phyloP scores from a whole-genome alignment of 805 yeast species.

The Kazachstania africana region DNA sequence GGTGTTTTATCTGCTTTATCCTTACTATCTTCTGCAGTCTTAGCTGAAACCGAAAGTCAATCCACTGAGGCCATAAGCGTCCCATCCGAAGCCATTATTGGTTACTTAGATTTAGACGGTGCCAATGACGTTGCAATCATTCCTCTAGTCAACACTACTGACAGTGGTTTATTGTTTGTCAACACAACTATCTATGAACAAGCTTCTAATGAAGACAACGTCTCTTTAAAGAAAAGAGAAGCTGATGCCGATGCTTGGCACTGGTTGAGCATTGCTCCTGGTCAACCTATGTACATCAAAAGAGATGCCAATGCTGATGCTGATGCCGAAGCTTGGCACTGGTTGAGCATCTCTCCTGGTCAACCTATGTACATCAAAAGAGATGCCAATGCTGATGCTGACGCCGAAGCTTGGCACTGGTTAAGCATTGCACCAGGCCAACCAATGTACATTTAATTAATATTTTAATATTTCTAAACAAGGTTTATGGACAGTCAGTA shows the following conservation, averaged over 20 bases:
- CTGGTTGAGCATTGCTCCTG: conserved; percentile 16
- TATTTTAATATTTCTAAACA: too few relatives aligned
- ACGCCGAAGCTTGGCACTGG: conserved; percentile 23
- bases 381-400: conserved; percentile 6
- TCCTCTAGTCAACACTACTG: conserved; percentile 20
- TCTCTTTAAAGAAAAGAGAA: conserved; percentile 17
- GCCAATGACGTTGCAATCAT: conserved; percentile 18
- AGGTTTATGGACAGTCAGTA: too few relatives aligned
- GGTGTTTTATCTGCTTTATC: conserved; percentile 7
- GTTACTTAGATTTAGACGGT: conserved; percentile 21
- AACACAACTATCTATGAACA: conserved; percentile 22
- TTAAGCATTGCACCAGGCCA: conserved; percentile 16
- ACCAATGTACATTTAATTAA: conserved; percentile 20
- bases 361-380: conserved; percentile 17
- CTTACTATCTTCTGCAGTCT: conserved; percentile 14
- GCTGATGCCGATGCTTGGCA: conserved; percentile 20
- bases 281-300: conserved; percentile 21
- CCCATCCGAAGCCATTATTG: conserved; percentile 25
- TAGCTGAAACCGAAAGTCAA: conserved; percentile 4
- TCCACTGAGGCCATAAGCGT: conserved; percentile 7
- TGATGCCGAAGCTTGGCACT: conserved; percentile 21
- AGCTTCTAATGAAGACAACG: conserved; percentile 10
- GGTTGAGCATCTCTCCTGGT: conserved; percentile 18
- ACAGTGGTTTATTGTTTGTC: conserved; percentile 20
- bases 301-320: conserved; percentile 22